Base-by-base conservation (phyloP, 495 filamentous ascomycete species). In the Rostrohypoxylon terebratum region DNA sequence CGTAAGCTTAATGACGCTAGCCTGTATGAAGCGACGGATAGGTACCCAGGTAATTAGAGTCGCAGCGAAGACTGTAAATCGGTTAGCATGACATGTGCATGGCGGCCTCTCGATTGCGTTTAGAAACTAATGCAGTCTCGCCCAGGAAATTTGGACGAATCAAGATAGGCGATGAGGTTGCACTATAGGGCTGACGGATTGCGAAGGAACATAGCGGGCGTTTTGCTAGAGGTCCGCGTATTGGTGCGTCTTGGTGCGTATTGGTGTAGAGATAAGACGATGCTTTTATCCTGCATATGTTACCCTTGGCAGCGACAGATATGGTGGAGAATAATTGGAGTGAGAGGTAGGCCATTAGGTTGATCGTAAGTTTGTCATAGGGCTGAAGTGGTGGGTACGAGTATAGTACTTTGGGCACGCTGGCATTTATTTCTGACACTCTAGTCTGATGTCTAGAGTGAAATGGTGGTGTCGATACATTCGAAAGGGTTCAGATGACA, bases 321-420 rank as follows among this genome's bases (percentile, higher is more conserved):
- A 65, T 16, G 69, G 63, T 62, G 69, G 69, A 59, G 59, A 63
- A 75, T 55, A 58, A 68, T 68, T 74, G 72, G 72, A 66, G 48
- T 71, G n/a, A 40, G 50, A 55, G 47, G 28, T 33, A 54, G 62
- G 50, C 66, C 61, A 38, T 59, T 66, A 58, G 21, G 55, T 33
- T 57, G 55, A 70, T 68, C 64, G 63, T 64, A 21, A 61, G 34
- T 54, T 66, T 67, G 58, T 70, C 58, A 59, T 78, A 78, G 76
- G 76, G 76, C 76, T 78, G 76, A 78, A 68, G 69, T 65, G 68
- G 76, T 78, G 76, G 71, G 71, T 74, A 73, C 68, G 60, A 68
- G 61, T 58, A 73, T 60, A 63, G 55, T 66, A 73, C 71, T n/a
- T 33, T 53, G 47, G 54, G 25, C 13, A 55, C 13, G 23, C 13